Evolutionary conservation across 225 moss, liverwort and hornwort genomes (phyloP), one percentile per base, ranked within the genome.

Genomic region (Antitrichia curtipendula): DNA sequence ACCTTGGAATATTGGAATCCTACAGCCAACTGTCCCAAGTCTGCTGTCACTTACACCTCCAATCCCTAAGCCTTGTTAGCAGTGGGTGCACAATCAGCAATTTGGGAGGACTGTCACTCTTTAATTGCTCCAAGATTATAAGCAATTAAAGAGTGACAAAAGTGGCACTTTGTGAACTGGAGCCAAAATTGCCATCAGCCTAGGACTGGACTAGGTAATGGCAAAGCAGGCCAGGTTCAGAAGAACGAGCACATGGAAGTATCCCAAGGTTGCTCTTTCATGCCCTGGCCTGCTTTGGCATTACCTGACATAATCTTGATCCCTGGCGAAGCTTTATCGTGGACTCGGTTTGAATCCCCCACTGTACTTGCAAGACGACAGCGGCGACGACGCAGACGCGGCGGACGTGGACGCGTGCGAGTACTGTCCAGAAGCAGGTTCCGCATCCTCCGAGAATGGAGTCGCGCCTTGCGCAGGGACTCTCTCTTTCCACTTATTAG

Each of bases 361-460:
- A 80, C 93, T 95, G 68, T 95, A 92, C 73, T 92, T 86, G 50
- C 87, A 90, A 17, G 90, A 90, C 24, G 90, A 88, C 15, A 89
- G 84, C 40, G 87, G 82, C 18, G 85, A 78, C 29, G 77, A 78
- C 29, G 83, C 84, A 17, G 89, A 88, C 45, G 32, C 49, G 7
- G 83, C 68, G 8, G 71, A 84, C 8, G 84, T 73, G 59, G 85
- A 89, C 20, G 89, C 86, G 20, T 86, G 89, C 40, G 82, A 89
- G 75, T 75, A 76, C 11, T 73, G 80, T 66, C 82, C 74, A 74
- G 87, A 87, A 68, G 82, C 60, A 47, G 89, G 81, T 40, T 81
- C 75, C 21, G 43, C 58, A 28, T 82, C 82, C 50, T 82, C 86
- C 23, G 19, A 40, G 20, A 54, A 68, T 40, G 38, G 53, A 22